Base-by-base conservation (phyloP, 1,284 basidiomycete species). In the Trichosporon ovoides region DNA sequence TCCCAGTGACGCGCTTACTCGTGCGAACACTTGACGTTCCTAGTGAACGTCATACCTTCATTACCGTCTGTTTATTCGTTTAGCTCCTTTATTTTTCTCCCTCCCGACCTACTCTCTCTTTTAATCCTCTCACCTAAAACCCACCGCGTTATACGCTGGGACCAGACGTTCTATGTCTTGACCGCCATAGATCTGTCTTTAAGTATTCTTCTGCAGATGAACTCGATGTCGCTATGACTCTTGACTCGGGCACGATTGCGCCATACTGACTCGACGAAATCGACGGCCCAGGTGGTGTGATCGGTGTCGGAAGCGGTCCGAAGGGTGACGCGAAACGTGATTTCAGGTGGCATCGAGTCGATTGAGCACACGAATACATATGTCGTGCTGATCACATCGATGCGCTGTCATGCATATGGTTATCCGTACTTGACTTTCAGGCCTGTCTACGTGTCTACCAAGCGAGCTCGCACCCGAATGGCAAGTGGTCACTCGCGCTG, bases 401-500 rank as follows among this genome's bases (percentile, higher is more conserved):
- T 31, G 28, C 28, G n/a, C 28, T 31, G 28, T n/a, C n/a, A n/a
- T n/a, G 16, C n/a, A 38, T 18, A 16, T 38, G 7, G 7, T 6
- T 38, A n/a, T 18, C 16, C 7, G 14, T 18, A 37, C 3, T 37
- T 16, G 5, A 37, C 36, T 11, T 37, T 16, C n/a, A 37, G 16
- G 16, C 7, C 16, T 38, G 37, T 22, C 38, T 40, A 22, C 38
- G 38, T 31, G 19, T 20, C 34, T 53, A 57, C 64, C 64, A 66
- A 4, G 38, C 55, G 37, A 64, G 36, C 50, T 73, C 72, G 40
- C 68, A 72, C 40, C 83, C 85, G 11, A 96, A 81, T 1, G 87
- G 87, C 59, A 92, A 80, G 71, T 97, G 93, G 75, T 97, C 93
- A 67, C 89, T 91, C 11, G 88, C 89, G 65, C 87, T 88, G 24